phyloP scores from a whole-genome alignment of 192 early-diverging fungal genomes.

The Chytriomyces sp. region DNA sequence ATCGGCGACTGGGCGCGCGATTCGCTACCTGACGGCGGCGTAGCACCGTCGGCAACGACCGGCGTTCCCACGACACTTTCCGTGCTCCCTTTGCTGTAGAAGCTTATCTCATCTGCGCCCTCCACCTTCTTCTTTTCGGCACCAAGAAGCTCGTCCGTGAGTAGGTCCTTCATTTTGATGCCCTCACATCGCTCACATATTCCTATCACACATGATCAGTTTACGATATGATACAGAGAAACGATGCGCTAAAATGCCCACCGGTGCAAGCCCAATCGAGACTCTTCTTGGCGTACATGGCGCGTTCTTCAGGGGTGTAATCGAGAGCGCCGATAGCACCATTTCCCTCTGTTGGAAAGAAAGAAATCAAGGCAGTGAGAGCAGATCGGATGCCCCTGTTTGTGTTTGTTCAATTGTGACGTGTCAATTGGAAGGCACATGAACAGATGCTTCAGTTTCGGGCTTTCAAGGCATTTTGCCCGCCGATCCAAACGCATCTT shows the following conservation, averaged over 20 bases:
- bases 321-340: conserved; percentile 81
- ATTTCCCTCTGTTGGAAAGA: conserved; percentile 85
- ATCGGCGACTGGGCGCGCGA: not conserved
- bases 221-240: no score
- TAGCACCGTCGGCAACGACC: not conserved
- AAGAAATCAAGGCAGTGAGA: conserved; percentile 82
- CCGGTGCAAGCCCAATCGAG: conserved; percentile 45
- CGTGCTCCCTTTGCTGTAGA: not conserved
- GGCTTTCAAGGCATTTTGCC: not conserved
- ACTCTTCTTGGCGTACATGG: conserved; percentile 60
- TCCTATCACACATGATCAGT: not conserved
- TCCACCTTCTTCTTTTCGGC: conserved; percentile 20
- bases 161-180: conserved; percentile 8
- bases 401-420: no score
- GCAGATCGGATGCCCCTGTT: conserved; percentile 81
- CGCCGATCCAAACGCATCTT: no score
- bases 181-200: conserved; percentile 23
- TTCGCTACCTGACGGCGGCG: not conserved
- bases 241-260: no score
- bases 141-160: conserved; percentile 15
- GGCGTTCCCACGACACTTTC: not conserved
- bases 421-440: not conserved
- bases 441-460: not conserved
- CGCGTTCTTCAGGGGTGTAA: conserved; percentile 67
- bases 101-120: conserved; percentile 21